Evolutionary conservation across 371 early-diverging fungal genomes (phyloP), one percentile per base, ranked within the genome.

Genomic region (Syncephalastrum sp.): DNA sequence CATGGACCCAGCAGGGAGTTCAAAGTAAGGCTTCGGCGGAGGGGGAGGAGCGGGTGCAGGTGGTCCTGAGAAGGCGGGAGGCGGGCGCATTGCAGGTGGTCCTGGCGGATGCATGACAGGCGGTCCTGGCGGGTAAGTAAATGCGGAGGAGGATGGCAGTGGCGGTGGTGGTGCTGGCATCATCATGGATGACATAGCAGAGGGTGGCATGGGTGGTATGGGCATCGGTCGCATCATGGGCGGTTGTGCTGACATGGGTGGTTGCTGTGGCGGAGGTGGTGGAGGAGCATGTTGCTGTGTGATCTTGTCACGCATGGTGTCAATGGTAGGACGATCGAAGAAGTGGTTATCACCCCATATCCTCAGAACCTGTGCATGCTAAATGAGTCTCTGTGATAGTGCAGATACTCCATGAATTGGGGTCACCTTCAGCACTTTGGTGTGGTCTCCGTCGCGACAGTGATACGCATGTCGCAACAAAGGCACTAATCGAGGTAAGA

Each of bases 1-100:
- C 84, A 86, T 86, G 4, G 74, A 57, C 17, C 82, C 84, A 8
- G 83, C 86, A 13, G 85, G 83, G 25, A 86, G 47, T 54, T 85
- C 83, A 52, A 60, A 64, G 52, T 82, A 82, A 3, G 59, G 43
- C 5, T 47, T 50, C 16, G 46, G 5, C 45, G 24, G 15, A 42
- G 51, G 51, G 4, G 57, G 27, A 17, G 54, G 5, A 23, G 47
- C 19, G 15, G 44, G 60, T 24, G 4, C 16, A 29, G 29, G 29
- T 3, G 29, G 29, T 29, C 29, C 29, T 29, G 29, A 29, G 4
- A 29, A 4, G 6, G 29, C 2, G 29, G 29, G 29, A 29, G 29
- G 29, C 29, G 29, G 29, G 6, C 29, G 29, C 29, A 29, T 21
- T 2, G 21, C 21, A 21, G 21, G 21, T 21, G 21, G 21, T 21